Percentiles rank a stretch among this genome's conserved stretches.
Conservation (phyloP, 768 basidiomycete genomes). For the Chalciporus chontae region DNA sequence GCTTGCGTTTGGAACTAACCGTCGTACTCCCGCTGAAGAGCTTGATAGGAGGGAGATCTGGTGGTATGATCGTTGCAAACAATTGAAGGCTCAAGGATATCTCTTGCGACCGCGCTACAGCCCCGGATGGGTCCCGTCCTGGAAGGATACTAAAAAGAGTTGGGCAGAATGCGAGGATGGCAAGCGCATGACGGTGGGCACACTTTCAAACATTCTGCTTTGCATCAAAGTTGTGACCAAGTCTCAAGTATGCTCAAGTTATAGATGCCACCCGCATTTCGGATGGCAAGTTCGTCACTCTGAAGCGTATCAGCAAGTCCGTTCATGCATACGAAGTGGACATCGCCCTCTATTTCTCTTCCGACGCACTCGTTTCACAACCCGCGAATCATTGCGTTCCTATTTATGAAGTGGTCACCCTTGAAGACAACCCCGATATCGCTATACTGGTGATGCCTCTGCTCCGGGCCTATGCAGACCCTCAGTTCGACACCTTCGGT, state of each 20-base stretch:
- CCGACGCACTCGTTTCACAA: neutral
- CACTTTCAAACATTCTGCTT: too few relatives aligned
- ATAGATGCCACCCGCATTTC: slow-evolving; percentile 27
- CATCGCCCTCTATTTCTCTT: slow-evolving; percentile 23
- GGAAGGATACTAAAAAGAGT: neutral
- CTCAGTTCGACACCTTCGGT: slow-evolving; percentile 27
- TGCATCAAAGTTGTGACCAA: too few relatives aligned
- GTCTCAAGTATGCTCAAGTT: neutral
- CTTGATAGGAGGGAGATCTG: neutral
- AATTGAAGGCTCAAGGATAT: slow-evolving; percentile 1
- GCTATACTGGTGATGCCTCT: slow-evolving; percentile 34
- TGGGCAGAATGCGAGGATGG: neutral
- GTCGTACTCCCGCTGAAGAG: neutral
- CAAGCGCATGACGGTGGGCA: neutral
- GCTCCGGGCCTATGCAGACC: slow-evolving; percentile 25
- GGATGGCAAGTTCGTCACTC: slow-evolving; percentile 26
- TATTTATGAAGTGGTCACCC: slow-evolving; percentile 20
- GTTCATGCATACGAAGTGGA: slow-evolving; percentile 23
- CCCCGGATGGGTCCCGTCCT: slow-evolving; percentile 8
- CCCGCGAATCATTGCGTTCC: slow-evolving; percentile 32
- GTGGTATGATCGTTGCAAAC: neutral
- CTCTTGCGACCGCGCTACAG: slow-evolving; percentile 1
- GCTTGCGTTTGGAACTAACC: neutral
- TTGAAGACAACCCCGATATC: neutral
- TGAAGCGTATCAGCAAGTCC: slow-evolving; percentile 23